Base-by-base conservation (phyloP, 768 basidiomycete genomes). In the Neoboletus brunneissimus region DNA sequence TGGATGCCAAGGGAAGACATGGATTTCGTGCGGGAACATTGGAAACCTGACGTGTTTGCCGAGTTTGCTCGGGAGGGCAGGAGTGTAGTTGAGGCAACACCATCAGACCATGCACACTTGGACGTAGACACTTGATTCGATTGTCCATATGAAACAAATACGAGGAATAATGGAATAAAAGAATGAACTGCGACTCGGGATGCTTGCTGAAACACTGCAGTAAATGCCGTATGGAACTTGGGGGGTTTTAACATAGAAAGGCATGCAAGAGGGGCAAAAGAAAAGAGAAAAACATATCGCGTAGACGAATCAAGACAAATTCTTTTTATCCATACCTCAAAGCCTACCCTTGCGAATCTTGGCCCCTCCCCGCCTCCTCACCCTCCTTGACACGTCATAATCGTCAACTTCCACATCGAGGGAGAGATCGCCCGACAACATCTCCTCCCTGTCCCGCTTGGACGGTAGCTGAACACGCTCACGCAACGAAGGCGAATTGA, bases 1-100 rank as follows among this genome's bases (percentile, higher is more conserved):
- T 86, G 85, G 77, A 80, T 85, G 67, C 96, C 96, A 0, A 75
- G 87, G 45, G 83, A 87, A 22, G 77, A 85, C 54, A 74, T 97
- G 51, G 91, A 96, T 69, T 85, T 82, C 60, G 94, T 92, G 0
- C 73, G 78, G 27, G 75, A 75, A 53, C 77, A 84, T 51, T 92
- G 90, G 89, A 75, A 86, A 29, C 66, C 69, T 3, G 57, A 67
- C 1, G 55, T 65, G 1, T 71, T 64, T 44, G 43, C 59, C 20
- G 43, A 66, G 48, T 53, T 67, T 32, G 67, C 57, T 8, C 51
- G 32, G 8, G 52, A 56, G 18, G 48, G 55, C 4, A 25, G 40
- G 3, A 35, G 34, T 13, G 18, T 31, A 34, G 27, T 13, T 1
- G 29, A 47, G 22, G 15, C 6, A 38, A 18, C n/a, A 34, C 8